Evolutionary conservation across 2,329 filamentous ascomycete genomes (phyloP), one percentile per base, ranked within the genome.

Genomic region (Amauroascus niger): DNA sequence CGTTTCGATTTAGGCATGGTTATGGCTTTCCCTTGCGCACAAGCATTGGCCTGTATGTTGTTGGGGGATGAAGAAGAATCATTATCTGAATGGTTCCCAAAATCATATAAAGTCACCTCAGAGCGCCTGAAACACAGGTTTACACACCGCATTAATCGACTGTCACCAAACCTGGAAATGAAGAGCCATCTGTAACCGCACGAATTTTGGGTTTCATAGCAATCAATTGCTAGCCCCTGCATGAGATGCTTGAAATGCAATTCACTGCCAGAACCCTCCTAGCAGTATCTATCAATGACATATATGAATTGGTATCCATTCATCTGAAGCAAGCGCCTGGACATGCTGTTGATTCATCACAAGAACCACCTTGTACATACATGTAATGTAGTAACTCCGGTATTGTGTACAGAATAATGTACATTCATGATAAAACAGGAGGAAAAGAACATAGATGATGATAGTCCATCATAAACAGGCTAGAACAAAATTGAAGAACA

Each of bases 21-120:
- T 2, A 30, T 53, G 41, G 49, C 53, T 40, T 55, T 59, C 35
- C 46, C 51, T 26, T 59, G 57, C 22, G 53, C 57, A 5, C 47
- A 54, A 24, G 57, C 56, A 7, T 40, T 59, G 32, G 55, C 54
- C 9, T 49, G 49, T 35, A 59, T 59, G 49, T 16, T 58, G 14
- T 59, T 58, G 22, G 54, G 54, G 2, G 57, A 59, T 14, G 52
- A 58, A 24, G 56, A 57, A 44, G 16, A 32, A 16, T 16, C 14
- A 5, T 35, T 59, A 14, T 56, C 45, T 41, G 41, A 37, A 20
- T 59, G 57, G 57, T 58, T 59, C 40, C 57, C 57, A 18, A 45
- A 16, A 9, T 22, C 54, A 7, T 59, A 50, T 26, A 52, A 53
- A 48, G 54, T 58, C 7, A 59, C 54, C 9, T 13, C 47, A 8